Evolutionary conservation across 2,329 filamentous ascomycete genomes (phyloP).

Genomic region (Fusarium verrucosum): DNA sequence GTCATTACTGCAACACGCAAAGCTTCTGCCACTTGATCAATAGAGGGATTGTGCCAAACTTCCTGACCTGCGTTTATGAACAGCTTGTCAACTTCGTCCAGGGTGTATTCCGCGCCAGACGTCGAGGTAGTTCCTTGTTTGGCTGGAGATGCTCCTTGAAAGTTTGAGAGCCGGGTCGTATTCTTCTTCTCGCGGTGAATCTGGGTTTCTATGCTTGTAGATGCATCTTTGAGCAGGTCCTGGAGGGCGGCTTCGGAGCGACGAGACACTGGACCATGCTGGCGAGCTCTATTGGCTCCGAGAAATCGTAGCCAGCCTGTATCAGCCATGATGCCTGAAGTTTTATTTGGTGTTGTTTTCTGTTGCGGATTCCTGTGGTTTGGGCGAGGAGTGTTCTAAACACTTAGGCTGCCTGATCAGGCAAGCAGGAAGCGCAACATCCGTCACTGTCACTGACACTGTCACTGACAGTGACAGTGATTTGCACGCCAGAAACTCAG

Average conservation of each 20-base stretch:
- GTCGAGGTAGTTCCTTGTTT: not conserved
- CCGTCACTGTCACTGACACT: not conserved
- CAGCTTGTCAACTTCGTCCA: conserved; percentile 28
- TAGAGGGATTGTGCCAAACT: conserved; percentile 53
- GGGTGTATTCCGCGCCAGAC: not conserved
- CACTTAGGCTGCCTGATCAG: not conserved
- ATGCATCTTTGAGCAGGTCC: conserved; percentile 16
- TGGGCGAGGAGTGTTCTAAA: not conserved
- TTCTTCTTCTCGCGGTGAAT: not conserved
- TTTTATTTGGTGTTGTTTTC: not conserved
- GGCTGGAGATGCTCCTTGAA: conserved; percentile 11
- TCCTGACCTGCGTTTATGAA: conserved; percentile 34
- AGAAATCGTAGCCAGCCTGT: conserved; percentile 41
- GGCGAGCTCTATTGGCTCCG: conserved; percentile 37
- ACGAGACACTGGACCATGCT: conserved; percentile 32
- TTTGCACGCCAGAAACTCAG: not conserved
- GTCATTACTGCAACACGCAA: conserved; percentile 56
- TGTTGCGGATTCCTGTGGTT: not conserved
- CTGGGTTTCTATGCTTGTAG: conserved; percentile 1
- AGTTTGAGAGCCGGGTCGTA: conserved; percentile 26
- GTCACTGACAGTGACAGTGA: not conserved
- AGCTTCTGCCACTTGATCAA: conserved; percentile 56
- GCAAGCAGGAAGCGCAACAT: not conserved
- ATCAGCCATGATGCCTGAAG: conserved; percentile 33
- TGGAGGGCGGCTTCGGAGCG: conserved; percentile 37